A percentile compares a stretch with the other conserved stretches of the same genome.
Evolutionary conservation across 192 early-diverging fungal genomes (phyloP).

Genomic region (Dissophora ornata): DNA sequence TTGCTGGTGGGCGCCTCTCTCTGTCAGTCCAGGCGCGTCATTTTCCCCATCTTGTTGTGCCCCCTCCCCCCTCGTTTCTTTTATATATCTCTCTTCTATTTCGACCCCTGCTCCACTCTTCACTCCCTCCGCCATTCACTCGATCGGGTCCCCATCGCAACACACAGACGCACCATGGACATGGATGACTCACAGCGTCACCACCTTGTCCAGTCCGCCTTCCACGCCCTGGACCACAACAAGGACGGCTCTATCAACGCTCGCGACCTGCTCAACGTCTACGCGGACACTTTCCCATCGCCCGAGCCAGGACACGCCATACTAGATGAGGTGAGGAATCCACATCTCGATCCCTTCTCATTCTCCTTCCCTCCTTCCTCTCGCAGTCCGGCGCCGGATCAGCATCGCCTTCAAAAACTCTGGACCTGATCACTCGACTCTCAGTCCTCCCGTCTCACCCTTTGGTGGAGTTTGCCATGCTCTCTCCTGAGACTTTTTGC

Average conservation of each 20-base stretch:
- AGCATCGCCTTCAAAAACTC: no score
- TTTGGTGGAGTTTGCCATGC: no score
- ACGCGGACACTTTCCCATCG: conserved; percentile 47
- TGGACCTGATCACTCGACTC: no score
- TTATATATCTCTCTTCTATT: neutral
- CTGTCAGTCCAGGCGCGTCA: no score
- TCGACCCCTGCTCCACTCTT: conserved; percentile 1
- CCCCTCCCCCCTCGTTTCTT: neutral
- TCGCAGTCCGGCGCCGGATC: no score
- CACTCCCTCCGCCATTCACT: neutral
- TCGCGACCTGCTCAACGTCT: conserved; percentile 55
- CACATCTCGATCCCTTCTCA: no score
- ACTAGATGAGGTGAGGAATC: conserved; percentile 55
- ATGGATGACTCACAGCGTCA: conserved; percentile 51
- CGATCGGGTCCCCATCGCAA: neutral
- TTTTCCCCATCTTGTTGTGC: neutral
- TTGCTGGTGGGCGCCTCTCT: no score
- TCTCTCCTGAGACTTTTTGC: no score
- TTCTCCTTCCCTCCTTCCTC: no score
- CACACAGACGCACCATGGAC: conserved; percentile 7
- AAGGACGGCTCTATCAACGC: conserved; percentile 63
- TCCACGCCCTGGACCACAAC: conserved; percentile 61
- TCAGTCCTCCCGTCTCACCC: no score
- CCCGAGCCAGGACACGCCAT: conserved; percentile 44
- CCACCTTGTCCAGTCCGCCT: conserved; percentile 55